phyloP scores from a whole-genome alignment of 2,329 filamentous ascomycete genomes.

The Xylaria sp. region DNA sequence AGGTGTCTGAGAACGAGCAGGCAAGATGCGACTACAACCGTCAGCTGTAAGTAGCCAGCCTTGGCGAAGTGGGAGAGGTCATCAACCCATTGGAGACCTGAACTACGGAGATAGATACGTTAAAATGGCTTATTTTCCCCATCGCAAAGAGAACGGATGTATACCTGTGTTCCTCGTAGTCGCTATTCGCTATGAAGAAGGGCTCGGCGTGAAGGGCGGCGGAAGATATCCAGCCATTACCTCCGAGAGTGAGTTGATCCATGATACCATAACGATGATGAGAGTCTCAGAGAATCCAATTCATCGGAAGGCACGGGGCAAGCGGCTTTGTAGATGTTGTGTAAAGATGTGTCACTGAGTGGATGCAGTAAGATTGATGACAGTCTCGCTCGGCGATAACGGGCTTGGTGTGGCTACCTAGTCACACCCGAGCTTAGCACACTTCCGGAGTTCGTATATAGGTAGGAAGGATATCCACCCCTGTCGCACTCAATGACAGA shows the following conservation, averaged over 20 bases:
- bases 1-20: constrained; percentile 41
- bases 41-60: constrained; percentile 45
- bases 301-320: background rate
- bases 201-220: constrained; percentile 41
- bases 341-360: background rate
- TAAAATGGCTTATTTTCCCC: background rate
- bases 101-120: constrained; percentile 6
- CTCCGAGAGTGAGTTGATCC: constrained; percentile 41
- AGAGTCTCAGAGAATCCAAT: background rate
- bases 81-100: constrained; percentile 42
- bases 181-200: constrained; percentile 30
- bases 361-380: background rate
- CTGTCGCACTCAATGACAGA: background rate
- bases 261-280: constrained; percentile 25
- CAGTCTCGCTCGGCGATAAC: background rate
- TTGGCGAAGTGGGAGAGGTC: constrained; percentile 43
- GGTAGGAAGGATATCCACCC: too few species aligned
- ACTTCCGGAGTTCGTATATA: too few species aligned
- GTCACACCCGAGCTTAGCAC: background rate
- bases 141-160: constrained; percentile 8
- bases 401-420: background rate
- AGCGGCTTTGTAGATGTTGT: background rate
- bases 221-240: constrained; percentile 42
- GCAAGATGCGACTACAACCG: constrained; percentile 42
- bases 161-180: constrained; percentile 12